These are phyloP conservation scores for Rhodotorula sp. DNA, from an alignment of 1,284 basidiomycete genomes.

Conservation along the genomic window DNA sequence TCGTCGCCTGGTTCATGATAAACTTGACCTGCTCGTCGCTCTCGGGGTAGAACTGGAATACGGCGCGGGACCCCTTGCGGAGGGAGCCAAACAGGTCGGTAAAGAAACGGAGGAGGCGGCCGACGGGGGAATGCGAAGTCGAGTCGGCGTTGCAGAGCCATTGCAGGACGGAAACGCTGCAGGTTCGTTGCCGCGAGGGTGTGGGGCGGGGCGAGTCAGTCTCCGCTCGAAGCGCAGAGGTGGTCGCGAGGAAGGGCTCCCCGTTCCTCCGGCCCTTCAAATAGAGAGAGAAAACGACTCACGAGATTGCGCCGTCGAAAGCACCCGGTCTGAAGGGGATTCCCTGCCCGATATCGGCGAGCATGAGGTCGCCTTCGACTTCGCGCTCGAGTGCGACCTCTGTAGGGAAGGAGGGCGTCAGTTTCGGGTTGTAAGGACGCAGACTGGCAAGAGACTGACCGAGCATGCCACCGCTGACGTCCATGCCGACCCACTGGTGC, in stretches of 20 bases:
- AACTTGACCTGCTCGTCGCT: slow-evolving; percentile 94
- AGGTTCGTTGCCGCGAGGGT: background rate
- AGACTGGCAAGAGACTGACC: slow-evolving; percentile 55
- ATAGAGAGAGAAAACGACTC: slow-evolving; percentile 34
- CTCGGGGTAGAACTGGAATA: slow-evolving; percentile 94
- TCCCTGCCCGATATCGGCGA: slow-evolving; percentile 53
- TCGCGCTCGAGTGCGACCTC: slow-evolving; percentile 92
- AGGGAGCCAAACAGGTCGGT: slow-evolving; percentile 91
- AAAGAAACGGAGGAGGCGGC: slow-evolving; percentile 90
- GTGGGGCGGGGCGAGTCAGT: background rate
- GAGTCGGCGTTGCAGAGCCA: slow-evolving; percentile 98
- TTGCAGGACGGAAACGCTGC: slow-evolving; percentile 93
- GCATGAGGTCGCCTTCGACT: slow-evolving; percentile 78
- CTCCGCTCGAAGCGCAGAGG: too few relatives aligned
- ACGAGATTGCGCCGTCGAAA: slow-evolving; percentile 98
- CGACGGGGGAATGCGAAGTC: slow-evolving; percentile 85
- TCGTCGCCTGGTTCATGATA: slow-evolving; percentile 88
- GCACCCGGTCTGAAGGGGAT: slow-evolving; percentile 84
- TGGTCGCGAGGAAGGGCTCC: too few relatives aligned
- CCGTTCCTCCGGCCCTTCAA: background rate
- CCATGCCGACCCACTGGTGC: slow-evolving; percentile 90
- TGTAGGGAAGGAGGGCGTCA: slow-evolving; percentile 48
- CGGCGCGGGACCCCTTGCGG: slow-evolving; percentile 84
- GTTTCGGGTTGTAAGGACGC: background rate
- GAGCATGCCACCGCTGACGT: slow-evolving; percentile 91